Evolutionary conservation across 345 rosid genomes (phyloP).

Genomic region (Reutealis trisperma): DNA sequence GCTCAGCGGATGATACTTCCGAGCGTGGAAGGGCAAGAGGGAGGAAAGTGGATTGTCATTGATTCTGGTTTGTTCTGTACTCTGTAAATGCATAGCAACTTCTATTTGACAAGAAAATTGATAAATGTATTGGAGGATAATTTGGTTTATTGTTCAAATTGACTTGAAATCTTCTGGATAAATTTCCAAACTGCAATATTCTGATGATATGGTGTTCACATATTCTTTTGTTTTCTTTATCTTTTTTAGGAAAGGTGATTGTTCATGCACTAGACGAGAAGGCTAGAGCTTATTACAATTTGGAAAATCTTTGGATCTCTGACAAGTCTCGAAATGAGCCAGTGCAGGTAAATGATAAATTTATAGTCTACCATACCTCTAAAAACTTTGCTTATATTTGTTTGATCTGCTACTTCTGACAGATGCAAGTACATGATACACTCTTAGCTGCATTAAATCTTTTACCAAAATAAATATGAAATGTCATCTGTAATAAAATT

Average conservation of each 20-base stretch:
- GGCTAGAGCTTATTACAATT: conserved; percentile 79
- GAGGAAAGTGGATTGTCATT: conserved; percentile 82
- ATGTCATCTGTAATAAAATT: neutral
- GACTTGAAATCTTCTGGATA: no score
- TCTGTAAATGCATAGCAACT: neutral
- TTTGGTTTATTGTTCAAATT: neutral
- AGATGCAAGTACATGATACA: neutral
- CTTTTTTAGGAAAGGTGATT: conserved; percentile 61
- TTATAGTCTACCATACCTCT: no score
- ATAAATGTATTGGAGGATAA: neutral
- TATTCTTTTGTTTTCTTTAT: neutral
- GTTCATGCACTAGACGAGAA: conserved; percentile 95
- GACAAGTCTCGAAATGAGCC: conserved; percentile 39
- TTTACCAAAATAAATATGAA: neutral
- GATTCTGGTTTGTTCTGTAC: conserved; percentile 64
- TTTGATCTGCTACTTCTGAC: neutral
- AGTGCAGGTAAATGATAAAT: conserved; percentile 39
- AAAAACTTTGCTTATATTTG: neutral
- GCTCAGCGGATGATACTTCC: conserved; percentile 59
- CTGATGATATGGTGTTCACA: neutral
- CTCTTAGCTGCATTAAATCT: neutral
- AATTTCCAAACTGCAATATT: neutral
- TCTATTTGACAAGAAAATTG: neutral
- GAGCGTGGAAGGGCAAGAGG: conserved; percentile 64
- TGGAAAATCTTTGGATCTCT: conserved; percentile 66